Conservation (phyloP, 2,329 filamentous ascomycete species). For the Calonectria pauciramosa region DNA sequence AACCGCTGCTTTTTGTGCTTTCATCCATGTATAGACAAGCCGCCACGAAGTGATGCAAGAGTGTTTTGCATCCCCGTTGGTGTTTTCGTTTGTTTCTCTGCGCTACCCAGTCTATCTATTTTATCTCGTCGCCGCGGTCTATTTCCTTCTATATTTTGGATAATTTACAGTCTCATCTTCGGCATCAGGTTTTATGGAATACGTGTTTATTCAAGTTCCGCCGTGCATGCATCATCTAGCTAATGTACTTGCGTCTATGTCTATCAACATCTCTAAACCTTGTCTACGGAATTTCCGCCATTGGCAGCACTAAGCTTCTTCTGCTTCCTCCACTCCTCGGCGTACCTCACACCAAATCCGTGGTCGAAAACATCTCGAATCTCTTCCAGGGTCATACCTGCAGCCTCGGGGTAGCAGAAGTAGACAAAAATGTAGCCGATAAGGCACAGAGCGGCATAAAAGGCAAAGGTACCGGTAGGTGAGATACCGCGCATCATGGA, state of each 20-base stretch:
- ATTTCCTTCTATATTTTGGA: too few relatives aligned
- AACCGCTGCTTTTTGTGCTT: too few relatives aligned
- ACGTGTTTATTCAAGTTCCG: neutral
- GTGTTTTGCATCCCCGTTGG: too few relatives aligned
- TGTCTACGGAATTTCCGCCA: neutral
- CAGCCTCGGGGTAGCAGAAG: constrained; percentile 64
- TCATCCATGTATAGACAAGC: too few relatives aligned
- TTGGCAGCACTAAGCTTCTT: constrained; percentile 17
- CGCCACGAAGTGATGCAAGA: too few relatives aligned
- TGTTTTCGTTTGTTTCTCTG: too few relatives aligned
- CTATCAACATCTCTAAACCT: neutral
- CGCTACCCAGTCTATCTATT: too few relatives aligned
- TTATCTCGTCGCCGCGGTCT: too few relatives aligned
- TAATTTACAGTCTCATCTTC: neutral
- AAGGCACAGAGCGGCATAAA: constrained; percentile 31
- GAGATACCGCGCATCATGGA: constrained; percentile 38
- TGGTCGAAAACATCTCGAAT: constrained; percentile 62
- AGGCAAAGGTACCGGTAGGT: constrained; percentile 32
- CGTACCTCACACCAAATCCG: constrained; percentile 56
- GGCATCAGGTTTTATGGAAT: neutral
- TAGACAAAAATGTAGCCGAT: constrained; percentile 51
- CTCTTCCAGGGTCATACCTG: constrained; percentile 65
- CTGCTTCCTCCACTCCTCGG: constrained; percentile 35
- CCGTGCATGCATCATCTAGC: neutral
- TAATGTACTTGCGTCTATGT: neutral